phyloP scores from a whole-genome alignment of 495 filamentous ascomycete genomes.

The Cladorrhinum samala region DNA sequence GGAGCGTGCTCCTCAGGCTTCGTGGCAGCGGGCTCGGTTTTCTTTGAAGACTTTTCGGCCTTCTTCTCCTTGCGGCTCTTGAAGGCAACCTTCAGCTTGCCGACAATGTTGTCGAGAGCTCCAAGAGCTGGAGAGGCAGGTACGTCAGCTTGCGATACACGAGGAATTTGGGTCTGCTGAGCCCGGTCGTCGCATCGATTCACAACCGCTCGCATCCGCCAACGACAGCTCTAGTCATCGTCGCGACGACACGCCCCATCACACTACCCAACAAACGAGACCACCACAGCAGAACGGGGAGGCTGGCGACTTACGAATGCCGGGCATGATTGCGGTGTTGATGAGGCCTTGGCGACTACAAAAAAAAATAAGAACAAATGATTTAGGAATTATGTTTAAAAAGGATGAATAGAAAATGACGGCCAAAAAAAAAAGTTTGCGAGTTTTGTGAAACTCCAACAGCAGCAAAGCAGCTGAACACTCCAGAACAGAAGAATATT shows the following conservation, averaged over 20 bases:
- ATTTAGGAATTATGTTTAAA: no score
- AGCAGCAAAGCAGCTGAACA: background rate
- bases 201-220: no score
- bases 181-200: background rate
- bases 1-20: slow-evolving; percentile 9
- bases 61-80: slow-evolving; percentile 24
- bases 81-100: slow-evolving; percentile 33
- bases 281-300: background rate
- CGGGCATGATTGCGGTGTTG: slow-evolving; percentile 24
- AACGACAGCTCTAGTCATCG: no score
- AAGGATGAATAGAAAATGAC: background rate
- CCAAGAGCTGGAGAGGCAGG: slow-evolving; percentile 15
- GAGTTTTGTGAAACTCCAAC: background rate
- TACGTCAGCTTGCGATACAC: background rate
- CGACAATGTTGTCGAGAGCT: slow-evolving; percentile 29
- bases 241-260: background rate
- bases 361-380: background rate
- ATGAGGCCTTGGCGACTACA: background rate
- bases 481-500: background rate
- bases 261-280: background rate
- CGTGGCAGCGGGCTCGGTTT: background rate
- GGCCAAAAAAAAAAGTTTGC: background rate
- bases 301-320: slow-evolving; percentile 22
- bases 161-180: background rate
- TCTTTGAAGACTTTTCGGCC: slow-evolving; percentile 6